Evolutionary conservation across 306 rosid species (phyloP), one percentile per base, ranked within the genome.

Genomic region (Chamaecrista fasciculata): DNA sequence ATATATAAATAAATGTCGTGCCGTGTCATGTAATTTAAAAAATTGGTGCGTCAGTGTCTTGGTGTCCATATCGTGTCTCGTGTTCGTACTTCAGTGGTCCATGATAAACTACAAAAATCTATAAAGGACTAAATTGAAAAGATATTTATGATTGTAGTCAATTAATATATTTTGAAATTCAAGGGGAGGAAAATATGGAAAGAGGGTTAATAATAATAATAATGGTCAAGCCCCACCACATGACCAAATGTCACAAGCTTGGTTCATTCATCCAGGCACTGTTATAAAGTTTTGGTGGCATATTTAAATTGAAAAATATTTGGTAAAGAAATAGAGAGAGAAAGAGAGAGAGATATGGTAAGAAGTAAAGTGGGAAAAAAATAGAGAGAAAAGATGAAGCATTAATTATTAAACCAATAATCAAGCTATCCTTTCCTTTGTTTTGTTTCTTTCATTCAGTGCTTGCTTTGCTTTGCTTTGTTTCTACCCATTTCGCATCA

Each of bases 361-460:
- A 21, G 25, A n/a, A 20, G 52, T 1, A 53, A 65, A 55, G 48
- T 14, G 55, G 37, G 29, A 57, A 29, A 5, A 42, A 29, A 5
- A 29, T n/a, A n/a, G n/a, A n/a, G n/a, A n/a, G n/a, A n/a, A n/a
- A n/a, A n/a, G n/a, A n/a, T n/a, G n/a, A n/a, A n/a, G n/a, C n/a
- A n/a, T n/a, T n/a, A n/a, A n/a, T n/a, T n/a, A n/a, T n/a, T n/a
- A n/a, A n/a, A n/a, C n/a, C n/a, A n/a, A n/a, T n/a, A n/a, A n/a
- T n/a, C n/a, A n/a, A n/a, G n/a, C n/a, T n/a, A n/a, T 28, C 59
- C 69, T 48, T 8, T 37, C 70, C 62, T 59, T 59, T 34, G 51
- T 79, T 79, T 79, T 78, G 42, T 83, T 80, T 78, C 76, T 79
- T 60, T 57, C 39, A n/a, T 79, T 79, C 79, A 47, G 84, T 80